Base-by-base conservation (phyloP, 2,329 filamentous ascomycete genomes). In the Parafenestella ontariensis region DNA sequence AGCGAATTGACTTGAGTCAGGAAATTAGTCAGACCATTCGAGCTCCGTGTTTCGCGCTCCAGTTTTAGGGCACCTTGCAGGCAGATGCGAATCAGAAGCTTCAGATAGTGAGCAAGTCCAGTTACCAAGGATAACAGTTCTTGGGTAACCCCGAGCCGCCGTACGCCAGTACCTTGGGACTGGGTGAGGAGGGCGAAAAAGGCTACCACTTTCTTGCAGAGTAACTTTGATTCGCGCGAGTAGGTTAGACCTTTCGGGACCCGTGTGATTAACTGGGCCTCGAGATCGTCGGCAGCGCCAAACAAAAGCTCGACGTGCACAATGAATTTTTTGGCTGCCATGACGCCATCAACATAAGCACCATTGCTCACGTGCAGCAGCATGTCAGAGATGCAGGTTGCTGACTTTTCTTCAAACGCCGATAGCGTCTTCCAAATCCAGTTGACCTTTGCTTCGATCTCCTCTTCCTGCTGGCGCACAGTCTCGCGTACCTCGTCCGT, bases 121-220 rank as follows among this genome's bases (percentile, higher is more conserved):
- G 95, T 99, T 48, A 99, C 95, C 7, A 99, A 84, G 6, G 94
- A 96, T n/a, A 99, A 79, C n/a, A 99, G 84, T 74, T 99, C 95
- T 75, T 99, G 95, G 8, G 95, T 99, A 28, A 99, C 95, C 39
- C 95, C 95, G 37, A 98, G 86, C 73, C 97, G 95, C 53, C 91
- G 85, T 33, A 91, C 87, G n/a, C 89, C 91, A 8, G 88, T 91
- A 70, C 97, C 93, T 72, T 98, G 94, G 1, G 93, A 95, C 75
- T 96, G 96, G 5, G 94, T 96, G 8, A 99, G 83, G 17, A 99
- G 81, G 11, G 92, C 92, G 75, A 99, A 99, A 81, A 99, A 99
- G 23, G 94, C 91, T 5, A 99, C 95, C 49, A 99, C 96, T 77
- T 99, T 99, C 78, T 99, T 99, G 82, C 95, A 99, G n/a, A 99